Base-by-base conservation (phyloP, 345 rosid genomes). In the thale cress (Arabidopsis thaliana) region DNA sequence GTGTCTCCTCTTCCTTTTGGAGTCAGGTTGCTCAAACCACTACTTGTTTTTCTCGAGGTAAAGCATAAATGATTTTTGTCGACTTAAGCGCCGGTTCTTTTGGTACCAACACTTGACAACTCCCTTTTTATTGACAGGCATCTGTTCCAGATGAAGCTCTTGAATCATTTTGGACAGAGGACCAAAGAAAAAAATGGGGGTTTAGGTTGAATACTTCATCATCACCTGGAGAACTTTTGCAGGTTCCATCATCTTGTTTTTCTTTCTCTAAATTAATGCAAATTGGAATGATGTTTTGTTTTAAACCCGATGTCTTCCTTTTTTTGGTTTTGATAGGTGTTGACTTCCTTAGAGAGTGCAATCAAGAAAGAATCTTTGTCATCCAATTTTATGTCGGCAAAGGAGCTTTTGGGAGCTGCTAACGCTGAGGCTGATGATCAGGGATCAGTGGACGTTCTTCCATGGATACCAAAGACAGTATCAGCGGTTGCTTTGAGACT, bases 401-500 rank as follows among this genome's bases (percentile, higher is more conserved):
- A 80, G 69, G 98, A 96, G 78, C 81, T 89, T 53, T 65, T 91
- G 81, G 85, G 87, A 74, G 69, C 75, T 63, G 41, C 65, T 69
- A 83, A 78, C 66, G 69, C 52, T 59, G 83, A 76, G 66, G 69
- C 49, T 59, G 59, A 72, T 66, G 80, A 80, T 76, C 55, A 42
- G 23, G 82, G 49, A 40, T 84, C 83, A 13, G 85, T 89, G 76
- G 68, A 83, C 50, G 84, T 91, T 37, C 90, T 96, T 59, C 96
- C 99, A n/a, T 96, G 99, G 99, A 83, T 93, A 75, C 99, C 99
- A n/a, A 85, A 78, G 82, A 88, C 97, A 37, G 78, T 85, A 63
- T 83, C 95, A 52, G 99, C 98, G 33, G 88, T 86, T 59, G 94
- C 93, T 78, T 65, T 91, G 76, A 88, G 99, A 83, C 93, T 96